phyloP scores from a whole-genome alignment of 129 eudicot species.

The Chrysanthemum lavandulifolium region DNA sequence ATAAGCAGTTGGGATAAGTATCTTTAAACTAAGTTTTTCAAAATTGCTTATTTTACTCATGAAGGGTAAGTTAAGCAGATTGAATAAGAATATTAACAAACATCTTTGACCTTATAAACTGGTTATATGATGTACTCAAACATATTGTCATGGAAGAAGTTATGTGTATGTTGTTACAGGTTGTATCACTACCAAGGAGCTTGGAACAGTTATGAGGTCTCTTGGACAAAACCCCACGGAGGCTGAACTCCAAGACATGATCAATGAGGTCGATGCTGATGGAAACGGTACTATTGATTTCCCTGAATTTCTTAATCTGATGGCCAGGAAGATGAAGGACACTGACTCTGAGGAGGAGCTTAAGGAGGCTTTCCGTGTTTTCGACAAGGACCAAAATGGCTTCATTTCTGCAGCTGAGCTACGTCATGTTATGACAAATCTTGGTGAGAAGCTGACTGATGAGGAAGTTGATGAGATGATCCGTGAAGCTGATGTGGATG shows the following conservation, averaged over 20 bases:
- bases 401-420: slow-evolving; percentile 88
- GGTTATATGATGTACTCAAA: neutral
- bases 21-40: no score
- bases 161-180: slow-evolving; percentile 36
- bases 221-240: slow-evolving; percentile 86
- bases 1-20: no score
- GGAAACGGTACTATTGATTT: slow-evolving; percentile 80
- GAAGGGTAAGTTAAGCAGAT: no score
- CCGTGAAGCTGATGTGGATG: slow-evolving; percentile 83
- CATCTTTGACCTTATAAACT: no score
- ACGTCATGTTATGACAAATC: slow-evolving; percentile 84
- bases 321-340: slow-evolving; percentile 85
- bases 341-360: slow-evolving; percentile 87
- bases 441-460: slow-evolving; percentile 77
- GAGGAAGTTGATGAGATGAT: slow-evolving; percentile 83
- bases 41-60: no score
- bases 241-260: slow-evolving; percentile 85
- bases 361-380: slow-evolving; percentile 72
- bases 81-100: no score
- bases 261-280: slow-evolving; percentile 81
- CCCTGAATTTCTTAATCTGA: slow-evolving; percentile 76
- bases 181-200: slow-evolving; percentile 82
- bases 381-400: slow-evolving; percentile 78
- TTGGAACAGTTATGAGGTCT: slow-evolving; percentile 83
- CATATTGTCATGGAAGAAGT: neutral